phyloP scores from a whole-genome alignment of 2,329 filamentous ascomycete species.

The Aureobasidium subglaciale region DNA sequence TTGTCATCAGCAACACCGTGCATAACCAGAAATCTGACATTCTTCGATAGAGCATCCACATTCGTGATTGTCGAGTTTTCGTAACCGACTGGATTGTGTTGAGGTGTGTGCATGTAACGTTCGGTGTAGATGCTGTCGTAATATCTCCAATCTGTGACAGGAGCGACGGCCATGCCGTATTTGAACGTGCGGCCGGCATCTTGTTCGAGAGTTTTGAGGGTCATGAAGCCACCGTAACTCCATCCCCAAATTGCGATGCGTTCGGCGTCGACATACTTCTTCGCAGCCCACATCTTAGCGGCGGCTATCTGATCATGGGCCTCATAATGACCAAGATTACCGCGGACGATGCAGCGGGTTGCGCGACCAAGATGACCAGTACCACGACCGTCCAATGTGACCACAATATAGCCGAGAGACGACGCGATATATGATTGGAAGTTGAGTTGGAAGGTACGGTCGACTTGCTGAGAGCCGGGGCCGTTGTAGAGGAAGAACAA shows the following conservation, averaged over 20 bases:
- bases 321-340: slow-evolving; percentile 78
- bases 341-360: slow-evolving; percentile 73
- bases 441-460: slow-evolving; percentile 72
- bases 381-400: slow-evolving; percentile 88
- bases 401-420: slow-evolving; percentile 80
- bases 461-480: slow-evolving; percentile 83
- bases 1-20: slow-evolving; percentile 97
- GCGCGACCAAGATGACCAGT: slow-evolving; percentile 85
- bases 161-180: slow-evolving; percentile 96
- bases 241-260: slow-evolving; percentile 95
- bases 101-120: slow-evolving; percentile 92
- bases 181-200: slow-evolving; percentile 86
- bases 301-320: slow-evolving; percentile 85
- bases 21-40: slow-evolving; percentile 87
- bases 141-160: slow-evolving; percentile 96
- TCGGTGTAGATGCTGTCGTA: slow-evolving; percentile 94
- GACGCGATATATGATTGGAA: slow-evolving; percentile 88
- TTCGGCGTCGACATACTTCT: slow-evolving; percentile 72
- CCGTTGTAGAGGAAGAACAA: slow-evolving; percentile 94
- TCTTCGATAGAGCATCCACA: slow-evolving; percentile 62
- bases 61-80: slow-evolving; percentile 66
- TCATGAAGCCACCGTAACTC: slow-evolving; percentile 94
- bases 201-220: slow-evolving; percentile 86
- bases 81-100: slow-evolving; percentile 74
- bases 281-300: slow-evolving; percentile 73